phyloP scores from a whole-genome alignment of 2,329 filamentous ascomycete species.

The Cladophialophora yegresii region DNA sequence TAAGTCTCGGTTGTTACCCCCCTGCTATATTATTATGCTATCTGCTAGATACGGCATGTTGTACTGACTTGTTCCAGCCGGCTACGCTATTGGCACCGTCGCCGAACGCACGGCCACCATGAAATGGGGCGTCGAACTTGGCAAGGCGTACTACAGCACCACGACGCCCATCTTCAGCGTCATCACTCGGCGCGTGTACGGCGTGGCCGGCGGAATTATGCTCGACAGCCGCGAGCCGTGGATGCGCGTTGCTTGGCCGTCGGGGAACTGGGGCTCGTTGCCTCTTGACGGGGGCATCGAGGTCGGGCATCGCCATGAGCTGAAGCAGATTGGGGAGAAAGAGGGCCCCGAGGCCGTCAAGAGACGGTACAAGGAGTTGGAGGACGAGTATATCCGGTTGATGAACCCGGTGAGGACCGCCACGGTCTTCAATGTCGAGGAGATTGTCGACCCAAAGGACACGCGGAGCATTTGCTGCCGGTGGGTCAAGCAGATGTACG shows the following conservation, averaged over 20 bases:
- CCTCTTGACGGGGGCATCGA: constrained; percentile 67
- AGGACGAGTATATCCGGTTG: constrained; percentile 61
- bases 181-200: constrained; percentile 62
- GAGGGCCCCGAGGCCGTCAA: constrained; percentile 57
- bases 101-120: constrained; percentile 65
- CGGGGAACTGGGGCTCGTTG: constrained; percentile 63
- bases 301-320: constrained; percentile 62
- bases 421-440: constrained; percentile 64
- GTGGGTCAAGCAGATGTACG: constrained; percentile 60
- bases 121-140: constrained; percentile 64
- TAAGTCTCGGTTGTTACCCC: background rate
- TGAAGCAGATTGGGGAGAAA: constrained; percentile 52
- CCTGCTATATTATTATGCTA: too few species aligned
- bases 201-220: constrained; percentile 67
- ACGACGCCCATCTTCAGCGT: constrained; percentile 65
- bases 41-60: background rate
- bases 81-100: constrained; percentile 65
- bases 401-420: constrained; percentile 68
- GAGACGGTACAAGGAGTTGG: constrained; percentile 58
- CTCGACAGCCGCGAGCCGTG: constrained; percentile 62
- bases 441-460: constrained; percentile 64
- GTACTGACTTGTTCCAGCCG: constrained; percentile 41
- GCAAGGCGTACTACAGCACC: constrained; percentile 63
- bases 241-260: constrained; percentile 65
- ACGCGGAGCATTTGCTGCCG: constrained; percentile 58